These are phyloP conservation scores for Rhododendron ferrugineum DNA, from an alignment of 148 eudicot species.

Conservation along the genomic window DNA sequence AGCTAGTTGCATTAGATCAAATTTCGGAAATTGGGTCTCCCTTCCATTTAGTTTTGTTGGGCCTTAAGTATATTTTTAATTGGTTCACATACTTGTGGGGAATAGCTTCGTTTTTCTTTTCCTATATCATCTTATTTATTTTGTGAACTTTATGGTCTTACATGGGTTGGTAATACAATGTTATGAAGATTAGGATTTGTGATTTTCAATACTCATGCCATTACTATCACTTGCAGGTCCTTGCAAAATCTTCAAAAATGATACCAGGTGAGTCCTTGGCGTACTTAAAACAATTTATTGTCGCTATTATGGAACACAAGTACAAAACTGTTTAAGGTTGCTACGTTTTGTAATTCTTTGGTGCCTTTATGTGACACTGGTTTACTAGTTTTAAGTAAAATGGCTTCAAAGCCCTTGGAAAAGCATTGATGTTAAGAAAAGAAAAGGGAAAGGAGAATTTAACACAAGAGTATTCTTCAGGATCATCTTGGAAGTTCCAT, in stretches of 20 bases:
- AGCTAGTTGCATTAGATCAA: not conserved
- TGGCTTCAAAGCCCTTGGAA: not conserved
- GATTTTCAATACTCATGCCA: constrained; percentile 10
- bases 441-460: not conserved
- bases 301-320: not conserved
- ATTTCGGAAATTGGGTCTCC: not conserved
- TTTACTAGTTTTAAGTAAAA: not conserved
- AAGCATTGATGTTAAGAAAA: too few species aligned
- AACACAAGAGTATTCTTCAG: not conserved
- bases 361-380: not conserved
- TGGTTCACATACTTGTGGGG: not conserved
- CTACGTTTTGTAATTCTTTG: not conserved
- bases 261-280: constrained; percentile 60
- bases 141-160: not conserved
- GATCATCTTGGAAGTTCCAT: not conserved
- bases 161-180: not conserved
- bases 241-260: constrained; percentile 97
- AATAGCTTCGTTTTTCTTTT: not conserved
- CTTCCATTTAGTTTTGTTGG: not conserved
- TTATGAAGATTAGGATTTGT: not conserved
- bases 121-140: not conserved
- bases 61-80: not conserved
- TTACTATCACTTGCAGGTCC: constrained; percentile 53
- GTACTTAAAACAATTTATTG: not conserved
- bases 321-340: not conserved